phyloP scores from a whole-genome alignment of 306 rosid species.

The Castanopsis chinensis region DNA sequence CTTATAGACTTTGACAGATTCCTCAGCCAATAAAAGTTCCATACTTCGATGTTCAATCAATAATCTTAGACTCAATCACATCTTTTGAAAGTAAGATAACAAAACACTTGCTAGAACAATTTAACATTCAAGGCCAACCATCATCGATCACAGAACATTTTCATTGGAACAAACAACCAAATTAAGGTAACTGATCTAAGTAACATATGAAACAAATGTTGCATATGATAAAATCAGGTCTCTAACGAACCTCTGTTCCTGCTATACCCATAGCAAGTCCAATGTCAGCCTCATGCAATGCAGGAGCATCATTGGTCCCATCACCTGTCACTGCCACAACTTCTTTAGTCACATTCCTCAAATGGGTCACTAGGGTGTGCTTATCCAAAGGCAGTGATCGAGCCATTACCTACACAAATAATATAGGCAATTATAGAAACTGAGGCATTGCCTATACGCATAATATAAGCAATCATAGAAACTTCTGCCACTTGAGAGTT shows the following conservation, averaged over 20 bases:
- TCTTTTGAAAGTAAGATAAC: no score
- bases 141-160: neutral
- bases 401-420: conserved; percentile 78
- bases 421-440: conserved; percentile 3
- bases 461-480: conserved; percentile 8
- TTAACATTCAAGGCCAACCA: neutral
- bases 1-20: neutral
- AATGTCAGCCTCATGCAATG: conserved; percentile 87
- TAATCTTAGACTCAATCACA: no score
- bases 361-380: conserved; percentile 69
- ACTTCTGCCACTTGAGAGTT: neutral
- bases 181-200: neutral
- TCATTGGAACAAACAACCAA: neutral
- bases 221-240: conserved; percentile 2
- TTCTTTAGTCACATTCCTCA: conserved; percentile 57
- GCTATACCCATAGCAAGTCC: conserved; percentile 96
- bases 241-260: conserved; percentile 86
- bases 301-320: conserved; percentile 96
- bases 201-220: neutral
- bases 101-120: no score
- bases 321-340: conserved; percentile 97
- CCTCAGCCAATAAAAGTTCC: neutral
- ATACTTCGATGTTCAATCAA: no score
- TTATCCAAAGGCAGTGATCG: conserved; percentile 87
- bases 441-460: no score